Evolutionary conservation across 169 alveolate genomes (phyloP), one percentile per base, ranked within the genome.

Genomic region (Fabrea salina): DNA sequence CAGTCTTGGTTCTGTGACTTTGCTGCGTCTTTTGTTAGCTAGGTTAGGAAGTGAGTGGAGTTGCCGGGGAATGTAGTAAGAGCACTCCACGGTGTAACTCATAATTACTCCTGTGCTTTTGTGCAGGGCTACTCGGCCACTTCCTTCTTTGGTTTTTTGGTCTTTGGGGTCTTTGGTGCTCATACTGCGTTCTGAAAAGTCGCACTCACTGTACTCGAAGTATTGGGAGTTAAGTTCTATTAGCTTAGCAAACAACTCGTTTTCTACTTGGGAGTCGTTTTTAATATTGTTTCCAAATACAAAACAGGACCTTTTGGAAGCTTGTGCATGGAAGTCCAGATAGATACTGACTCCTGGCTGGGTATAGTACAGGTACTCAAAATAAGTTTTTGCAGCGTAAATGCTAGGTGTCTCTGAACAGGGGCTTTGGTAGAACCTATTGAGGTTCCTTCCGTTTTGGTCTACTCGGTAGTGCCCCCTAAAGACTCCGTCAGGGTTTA

Each of bases 401-500:
- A 72, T 53, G 11, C 71, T 50, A 22, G 80, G 80, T 19, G 47
- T 67, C 8, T 72, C 68, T 27, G 7, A 16, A 2, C n/a, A 11
- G 13, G 80, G 70, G 33, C 2, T 30, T 6, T 11, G 11, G 37
- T 72, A 72, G 35, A 8, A 84, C 68, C 97, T 83, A 83, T 93
- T 93, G 56, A 93, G 79, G 75, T 93, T 92, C n/a, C 84, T 57
- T 11, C 93, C 93, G 19, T 84, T 75, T 37, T 90, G 86, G 44
- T 89, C 93, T 4, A 89, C 71, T 67, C 97, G 79, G 54, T 82
- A 89, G 79, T 93, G 87, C 3, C 97, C 97, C 43, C 91, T 30
- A 75, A 82, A 87, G 7, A 93, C 96, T 40, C 97, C 97, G 76
- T 93, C 97, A 5, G 94, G 93, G 77, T 93, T 93, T 19, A 93